A percentile compares a stretch with the other conserved stretches of the same genome.
phyloP scores from a whole-genome alignment of 495 filamentous ascomycete genomes.

The Penicillium bialowiezense region DNA sequence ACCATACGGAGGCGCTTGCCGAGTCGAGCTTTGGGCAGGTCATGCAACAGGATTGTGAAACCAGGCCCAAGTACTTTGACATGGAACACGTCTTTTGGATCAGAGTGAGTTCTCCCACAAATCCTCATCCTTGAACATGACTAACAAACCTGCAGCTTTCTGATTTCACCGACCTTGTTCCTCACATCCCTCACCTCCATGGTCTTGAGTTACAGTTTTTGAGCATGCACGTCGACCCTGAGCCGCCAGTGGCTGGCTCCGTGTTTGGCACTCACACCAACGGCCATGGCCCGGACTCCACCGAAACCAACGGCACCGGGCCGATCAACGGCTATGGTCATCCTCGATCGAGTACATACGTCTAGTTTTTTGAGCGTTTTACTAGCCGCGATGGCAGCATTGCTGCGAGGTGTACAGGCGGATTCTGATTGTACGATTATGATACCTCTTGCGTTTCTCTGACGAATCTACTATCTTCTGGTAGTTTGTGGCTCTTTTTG shows the following conservation, averaged over 20 bases:
- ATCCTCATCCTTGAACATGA: not conserved
- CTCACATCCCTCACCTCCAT: slow-evolving; percentile 66
- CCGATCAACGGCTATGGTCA: slow-evolving; percentile 41
- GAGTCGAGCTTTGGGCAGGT: slow-evolving; percentile 40
- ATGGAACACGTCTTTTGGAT: slow-evolving; percentile 73
- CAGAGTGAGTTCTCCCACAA: slow-evolving; percentile 49
- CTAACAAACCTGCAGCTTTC: slow-evolving; percentile 51
- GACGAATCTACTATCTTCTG: slow-evolving; percentile 27
- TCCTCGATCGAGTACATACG: slow-evolving; percentile 46
- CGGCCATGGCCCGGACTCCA: slow-evolving; percentile 26
- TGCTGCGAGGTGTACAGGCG: slow-evolving; percentile 33
- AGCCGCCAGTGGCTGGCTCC: slow-evolving; percentile 21
- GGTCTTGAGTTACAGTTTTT: slow-evolving; percentile 53
- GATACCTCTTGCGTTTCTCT: slow-evolving; percentile 45
- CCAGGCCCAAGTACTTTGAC: slow-evolving; percentile 50
- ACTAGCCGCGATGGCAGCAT: slow-evolving; percentile 25
- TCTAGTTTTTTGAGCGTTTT: slow-evolving; percentile 33
- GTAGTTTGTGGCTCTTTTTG: slow-evolving; percentile 2
- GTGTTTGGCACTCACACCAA: slow-evolving; percentile 23
- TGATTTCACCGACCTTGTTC: slow-evolving; percentile 71
- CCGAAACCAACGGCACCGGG: slow-evolving; percentile 24
- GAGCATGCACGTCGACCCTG: slow-evolving; percentile 47
- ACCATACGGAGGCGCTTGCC: slow-evolving; percentile 41
- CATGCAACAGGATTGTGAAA: slow-evolving; percentile 46
- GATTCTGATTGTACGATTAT: slow-evolving; percentile 50